Evolutionary conservation across 495 filamentous ascomycete genomes (phyloP).

Genomic region (Neurospora discreta): DNA sequence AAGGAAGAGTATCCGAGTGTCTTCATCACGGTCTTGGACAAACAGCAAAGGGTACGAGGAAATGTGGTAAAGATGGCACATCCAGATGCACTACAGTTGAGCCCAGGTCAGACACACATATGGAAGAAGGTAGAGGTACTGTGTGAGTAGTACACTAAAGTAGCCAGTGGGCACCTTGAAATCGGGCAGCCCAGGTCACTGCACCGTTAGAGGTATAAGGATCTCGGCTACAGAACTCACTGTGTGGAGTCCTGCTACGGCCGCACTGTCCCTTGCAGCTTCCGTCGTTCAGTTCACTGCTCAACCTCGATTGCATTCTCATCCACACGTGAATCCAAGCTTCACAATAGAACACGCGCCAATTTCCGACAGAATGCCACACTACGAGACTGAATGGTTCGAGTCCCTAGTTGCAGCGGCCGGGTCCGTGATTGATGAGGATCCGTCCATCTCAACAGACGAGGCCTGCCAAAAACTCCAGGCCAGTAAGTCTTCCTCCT

Average conservation of each 20-base stretch:
- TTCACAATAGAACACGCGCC: neutral
- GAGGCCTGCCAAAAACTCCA: neutral
- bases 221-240: neutral
- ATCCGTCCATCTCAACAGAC: neutral
- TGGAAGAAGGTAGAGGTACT: no score
- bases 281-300: no score
- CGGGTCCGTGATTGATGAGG: neutral
- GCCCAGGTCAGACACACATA: no score
- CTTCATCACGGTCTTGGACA: no score
- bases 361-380: neutral
- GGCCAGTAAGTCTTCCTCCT: neutral
- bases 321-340: neutral
- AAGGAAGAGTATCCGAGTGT: no score
- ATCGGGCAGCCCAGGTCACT: neutral
- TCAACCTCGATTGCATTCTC: neutral
- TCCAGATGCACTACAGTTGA: no score
- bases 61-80: no score
- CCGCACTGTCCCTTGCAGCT: neutral
- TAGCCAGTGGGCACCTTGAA: no score
- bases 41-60: no score
- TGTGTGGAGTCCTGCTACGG: neutral
- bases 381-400: slow-evolving; percentile 6
- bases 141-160: no score
- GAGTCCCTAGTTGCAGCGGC: neutral
- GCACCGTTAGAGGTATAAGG: no score